phyloP scores from a whole-genome alignment of 805 yeast genomes.

The Lipomyces orientalis region DNA sequence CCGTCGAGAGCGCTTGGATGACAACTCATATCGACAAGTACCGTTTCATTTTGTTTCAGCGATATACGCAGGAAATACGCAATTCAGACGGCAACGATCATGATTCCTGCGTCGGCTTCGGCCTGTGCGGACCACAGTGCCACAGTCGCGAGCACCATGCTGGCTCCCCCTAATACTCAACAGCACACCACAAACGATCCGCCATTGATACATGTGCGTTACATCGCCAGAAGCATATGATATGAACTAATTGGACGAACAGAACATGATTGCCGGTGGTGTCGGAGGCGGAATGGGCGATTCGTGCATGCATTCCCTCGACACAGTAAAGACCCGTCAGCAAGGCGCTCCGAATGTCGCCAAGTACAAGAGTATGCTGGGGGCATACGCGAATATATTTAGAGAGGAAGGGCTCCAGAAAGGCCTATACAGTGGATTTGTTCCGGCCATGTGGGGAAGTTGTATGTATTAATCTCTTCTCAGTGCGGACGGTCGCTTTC shows the following conservation, averaged over 20 bases:
- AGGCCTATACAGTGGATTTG: constrained; percentile 91
- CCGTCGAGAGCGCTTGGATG: background rate
- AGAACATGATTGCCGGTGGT: constrained; percentile 79
- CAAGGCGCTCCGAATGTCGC: constrained; percentile 81
- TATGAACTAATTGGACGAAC: constrained; percentile 50
- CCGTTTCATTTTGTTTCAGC: background rate
- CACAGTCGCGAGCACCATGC: background rate
- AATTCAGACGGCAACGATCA: background rate
- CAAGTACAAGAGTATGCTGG: constrained; percentile 75
- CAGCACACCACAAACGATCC: constrained; percentile 9
- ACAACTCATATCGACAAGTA: background rate
- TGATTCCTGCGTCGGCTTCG: constrained; percentile 26
- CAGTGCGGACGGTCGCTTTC: background rate
- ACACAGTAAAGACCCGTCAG: constrained; percentile 95
- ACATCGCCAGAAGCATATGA: background rate
- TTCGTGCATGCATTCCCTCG: constrained; percentile 90
- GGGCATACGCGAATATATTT: constrained; percentile 77
- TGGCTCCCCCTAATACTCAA: background rate
- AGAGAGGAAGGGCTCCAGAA: constrained; percentile 81
- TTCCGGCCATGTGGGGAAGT: constrained; percentile 90
- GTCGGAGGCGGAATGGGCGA: constrained; percentile 95
- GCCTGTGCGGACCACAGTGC: constrained; percentile 12
- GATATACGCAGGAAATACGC: background rate
- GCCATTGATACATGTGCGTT: constrained; percentile 21
- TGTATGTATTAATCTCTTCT: constrained; percentile 18